Percentiles rank a stretch among this genome's conserved stretches.
These are phyloP conservation scores for Aspergillus sclerotioniger DNA, from an alignment of 495 filamentous ascomycete species.

Conservation along the genomic window DNA sequence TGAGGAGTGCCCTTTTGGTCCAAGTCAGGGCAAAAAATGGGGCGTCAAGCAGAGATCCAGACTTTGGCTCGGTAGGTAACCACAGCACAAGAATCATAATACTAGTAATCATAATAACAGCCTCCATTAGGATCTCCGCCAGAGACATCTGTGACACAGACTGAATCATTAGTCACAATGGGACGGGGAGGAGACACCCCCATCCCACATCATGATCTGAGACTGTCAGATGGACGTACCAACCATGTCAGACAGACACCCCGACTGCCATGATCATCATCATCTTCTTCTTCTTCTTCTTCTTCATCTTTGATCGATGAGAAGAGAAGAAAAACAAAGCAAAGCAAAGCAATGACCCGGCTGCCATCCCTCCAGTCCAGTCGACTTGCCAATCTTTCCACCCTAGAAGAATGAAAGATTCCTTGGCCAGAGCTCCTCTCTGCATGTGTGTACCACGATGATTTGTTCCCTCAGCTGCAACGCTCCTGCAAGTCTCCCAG, in stretches of 20 bases:
- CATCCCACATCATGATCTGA: no score
- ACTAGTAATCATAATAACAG: not conserved
- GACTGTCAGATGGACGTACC: not conserved
- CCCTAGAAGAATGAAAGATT: slow-evolving; percentile 1
- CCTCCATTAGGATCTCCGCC: not conserved
- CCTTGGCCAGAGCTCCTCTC: slow-evolving; percentile 10
- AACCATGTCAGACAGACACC: not conserved
- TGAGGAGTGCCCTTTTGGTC: slow-evolving; percentile 10
- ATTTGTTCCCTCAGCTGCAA: slow-evolving; percentile 35
- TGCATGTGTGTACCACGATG: slow-evolving; percentile 39
- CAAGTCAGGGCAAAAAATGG: slow-evolving; percentile 8
- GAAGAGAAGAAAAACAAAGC: slow-evolving; percentile 2
- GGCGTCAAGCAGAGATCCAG: slow-evolving; percentile 9
- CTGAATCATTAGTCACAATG: no score
- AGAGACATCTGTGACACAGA: not conserved
- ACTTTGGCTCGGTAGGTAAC: slow-evolving; percentile 2
- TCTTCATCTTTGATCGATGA: not conserved
- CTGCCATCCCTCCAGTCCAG: slow-evolving; percentile 7
- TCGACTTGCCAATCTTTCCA: slow-evolving; percentile 7
- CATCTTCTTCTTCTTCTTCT: not conserved
- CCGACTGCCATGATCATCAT: not conserved
- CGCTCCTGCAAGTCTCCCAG: slow-evolving; percentile 21
- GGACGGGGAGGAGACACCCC: no score
- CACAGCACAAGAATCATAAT: not conserved
- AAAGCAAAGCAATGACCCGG: slow-evolving; percentile 3